These are phyloP conservation scores for Peniophora sp. DNA, from an alignment of 1,284 basidiomycete genomes.

Conservation along the genomic window DNA sequence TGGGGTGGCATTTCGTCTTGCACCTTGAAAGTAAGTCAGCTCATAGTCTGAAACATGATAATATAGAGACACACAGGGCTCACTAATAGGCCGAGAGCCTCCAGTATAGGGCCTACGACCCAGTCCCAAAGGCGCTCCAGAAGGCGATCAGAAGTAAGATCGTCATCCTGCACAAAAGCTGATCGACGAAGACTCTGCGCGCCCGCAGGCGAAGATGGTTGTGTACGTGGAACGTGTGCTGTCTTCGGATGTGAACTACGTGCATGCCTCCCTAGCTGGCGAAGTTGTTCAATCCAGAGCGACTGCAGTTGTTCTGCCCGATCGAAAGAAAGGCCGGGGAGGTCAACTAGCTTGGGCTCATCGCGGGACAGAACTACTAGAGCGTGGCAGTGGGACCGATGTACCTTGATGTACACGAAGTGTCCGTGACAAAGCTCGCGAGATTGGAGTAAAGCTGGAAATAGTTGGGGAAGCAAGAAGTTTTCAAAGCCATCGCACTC, in stretches of 20 bases:
- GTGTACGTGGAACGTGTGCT: no score
- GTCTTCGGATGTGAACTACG: no score
- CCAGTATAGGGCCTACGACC: no score
- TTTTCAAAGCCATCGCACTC: slow-evolving; percentile 10
- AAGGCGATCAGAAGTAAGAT: no score
- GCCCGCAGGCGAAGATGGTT: no score
- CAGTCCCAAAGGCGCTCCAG: no score
- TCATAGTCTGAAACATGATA: background rate
- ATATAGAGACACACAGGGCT: background rate
- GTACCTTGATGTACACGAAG: slow-evolving; percentile 22
- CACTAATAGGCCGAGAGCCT: no score
- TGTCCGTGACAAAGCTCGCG: slow-evolving; percentile 16
- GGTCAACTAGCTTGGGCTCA: background rate
- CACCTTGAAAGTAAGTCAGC: slow-evolving; percentile 1
- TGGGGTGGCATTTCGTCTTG: slow-evolving; percentile 7
- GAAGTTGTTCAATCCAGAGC: no score
- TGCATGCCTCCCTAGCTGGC: no score
- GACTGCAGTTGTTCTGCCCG: background rate
- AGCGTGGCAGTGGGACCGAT: slow-evolving; percentile 19
- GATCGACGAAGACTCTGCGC: no score
- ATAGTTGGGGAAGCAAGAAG: slow-evolving; percentile 15
- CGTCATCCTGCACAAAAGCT: no score
- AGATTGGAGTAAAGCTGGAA: slow-evolving; percentile 10
- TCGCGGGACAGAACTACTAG: slow-evolving; percentile 13
- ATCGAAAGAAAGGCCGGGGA: background rate